These are phyloP conservation scores for Picea glauca DNA, from an alignment of 75 land plant genomes.

Conservation along the genomic window DNA sequence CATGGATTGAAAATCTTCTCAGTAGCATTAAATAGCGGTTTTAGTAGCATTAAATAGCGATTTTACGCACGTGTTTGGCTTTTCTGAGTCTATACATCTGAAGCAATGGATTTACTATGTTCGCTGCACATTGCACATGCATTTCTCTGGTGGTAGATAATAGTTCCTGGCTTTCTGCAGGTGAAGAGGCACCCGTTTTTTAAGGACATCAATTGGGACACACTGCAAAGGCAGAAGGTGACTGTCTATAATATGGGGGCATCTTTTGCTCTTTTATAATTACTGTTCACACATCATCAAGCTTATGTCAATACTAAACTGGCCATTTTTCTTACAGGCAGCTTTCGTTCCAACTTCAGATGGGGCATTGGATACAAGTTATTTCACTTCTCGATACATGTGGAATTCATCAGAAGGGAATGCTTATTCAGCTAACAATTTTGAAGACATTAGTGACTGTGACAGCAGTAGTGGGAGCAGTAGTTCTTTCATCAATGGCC, in stretches of 20 bases:
- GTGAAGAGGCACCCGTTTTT: conserved; percentile 92
- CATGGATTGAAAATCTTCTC: not conserved
- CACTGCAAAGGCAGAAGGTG: conserved; percentile 98
- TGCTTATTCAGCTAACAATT: conserved; percentile 44
- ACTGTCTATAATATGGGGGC: not conserved
- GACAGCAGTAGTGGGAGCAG: conserved; percentile 74
- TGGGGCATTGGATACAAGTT: conserved; percentile 88
- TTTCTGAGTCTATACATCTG: not conserved
- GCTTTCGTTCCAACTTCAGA: conserved; percentile 96
- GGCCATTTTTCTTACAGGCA: conserved; percentile 52
- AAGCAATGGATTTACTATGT: not conserved
- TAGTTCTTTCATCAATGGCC: conserved; percentile 69
- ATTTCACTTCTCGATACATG: conserved; percentile 86
- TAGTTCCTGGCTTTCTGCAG: conserved; percentile 32
- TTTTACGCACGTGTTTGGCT: not conserved
- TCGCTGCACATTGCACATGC: not conserved
- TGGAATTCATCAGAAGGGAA: conserved; percentile 75
- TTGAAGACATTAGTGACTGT: conserved; percentile 69
- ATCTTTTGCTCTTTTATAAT: not conserved
- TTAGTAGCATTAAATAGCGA: not conserved
- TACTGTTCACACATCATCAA: not conserved
- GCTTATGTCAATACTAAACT: not conserved
- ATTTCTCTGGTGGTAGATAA: not conserved
- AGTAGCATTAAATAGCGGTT: not conserved
- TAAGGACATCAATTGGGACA: conserved; percentile 96